phyloP scores from a whole-genome alignment of 2,329 filamentous ascomycete genomes.

The Ophiocordyceps sinensis region DNA sequence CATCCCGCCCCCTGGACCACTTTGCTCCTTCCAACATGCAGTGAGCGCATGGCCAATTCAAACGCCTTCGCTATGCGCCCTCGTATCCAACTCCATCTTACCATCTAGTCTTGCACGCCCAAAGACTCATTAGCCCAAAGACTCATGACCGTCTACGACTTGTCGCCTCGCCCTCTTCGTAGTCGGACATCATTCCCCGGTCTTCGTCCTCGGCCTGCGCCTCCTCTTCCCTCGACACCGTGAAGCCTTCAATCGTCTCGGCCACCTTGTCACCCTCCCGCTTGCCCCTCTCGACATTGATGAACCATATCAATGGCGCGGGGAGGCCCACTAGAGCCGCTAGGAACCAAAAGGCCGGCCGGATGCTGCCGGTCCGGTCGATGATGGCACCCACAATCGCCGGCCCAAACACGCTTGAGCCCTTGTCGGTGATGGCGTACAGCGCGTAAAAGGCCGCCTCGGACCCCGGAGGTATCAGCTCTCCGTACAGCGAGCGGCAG shows the following conservation, averaged over 20 bases:
- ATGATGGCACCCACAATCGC: constrained; percentile 89
- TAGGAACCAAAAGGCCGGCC: constrained; percentile 85
- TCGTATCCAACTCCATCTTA: not conserved
- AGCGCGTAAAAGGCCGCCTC: constrained; percentile 94
- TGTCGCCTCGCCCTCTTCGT: not conserved
- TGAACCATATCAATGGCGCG: constrained; percentile 68
- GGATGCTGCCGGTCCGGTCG: constrained; percentile 65
- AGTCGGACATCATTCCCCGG: constrained; percentile 7
- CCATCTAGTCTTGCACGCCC: too few species aligned
- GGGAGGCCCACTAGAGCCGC: constrained; percentile 73
- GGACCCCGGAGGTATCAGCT: constrained; percentile 84
- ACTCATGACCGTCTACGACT: not conserved
- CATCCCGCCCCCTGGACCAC: too few species aligned
- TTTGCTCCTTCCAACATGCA: not conserved
- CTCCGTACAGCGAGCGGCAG: constrained; percentile 81
- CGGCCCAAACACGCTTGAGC: constrained; percentile 83
- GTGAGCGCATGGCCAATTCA: not conserved
- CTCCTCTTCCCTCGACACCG: constrained; percentile 15
- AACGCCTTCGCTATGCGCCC: constrained; percentile 3
- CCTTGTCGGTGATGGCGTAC: constrained; percentile 96
- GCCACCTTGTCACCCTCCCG: constrained; percentile 52
- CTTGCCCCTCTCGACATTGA: constrained; percentile 71
- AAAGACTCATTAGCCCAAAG: not conserved
- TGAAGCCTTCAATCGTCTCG: constrained; percentile 38
- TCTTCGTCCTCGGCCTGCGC: constrained; percentile 1